Percentiles rank a stretch among this genome's conserved stretches.
These are phyloP conservation scores for Colletotrichum viniferum DNA, from an alignment of 2,329 filamentous ascomycete species.

Conservation along the genomic window DNA sequence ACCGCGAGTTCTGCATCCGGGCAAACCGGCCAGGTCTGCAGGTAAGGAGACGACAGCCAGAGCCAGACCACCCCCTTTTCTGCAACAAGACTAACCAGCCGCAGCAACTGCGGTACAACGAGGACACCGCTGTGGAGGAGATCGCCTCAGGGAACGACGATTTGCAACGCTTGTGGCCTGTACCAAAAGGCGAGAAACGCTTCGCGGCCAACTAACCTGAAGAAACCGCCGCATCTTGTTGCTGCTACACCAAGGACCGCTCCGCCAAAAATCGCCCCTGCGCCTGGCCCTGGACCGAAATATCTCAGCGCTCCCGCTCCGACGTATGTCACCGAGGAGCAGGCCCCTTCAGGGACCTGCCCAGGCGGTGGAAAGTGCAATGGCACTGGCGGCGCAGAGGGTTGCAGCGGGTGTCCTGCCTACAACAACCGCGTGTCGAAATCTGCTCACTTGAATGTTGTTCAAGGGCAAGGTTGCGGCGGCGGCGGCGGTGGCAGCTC, in stretches of 20 bases:
- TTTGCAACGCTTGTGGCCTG: slow-evolving; percentile 96
- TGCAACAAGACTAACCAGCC: slow-evolving; percentile 25
- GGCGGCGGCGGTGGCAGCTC: slow-evolving; percentile 14
- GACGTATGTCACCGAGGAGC: slow-evolving; percentile 79
- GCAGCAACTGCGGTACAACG: slow-evolving; percentile 92
- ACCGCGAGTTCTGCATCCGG: slow-evolving; percentile 23
- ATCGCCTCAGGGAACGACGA: slow-evolving; percentile 90
- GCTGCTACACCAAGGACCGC: slow-evolving; percentile 47
- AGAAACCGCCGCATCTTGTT: slow-evolving; percentile 69
- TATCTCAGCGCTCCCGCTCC: slow-evolving; percentile 53
- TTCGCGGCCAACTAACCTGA: slow-evolving; percentile 86
- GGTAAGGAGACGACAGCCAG: slow-evolving; percentile 47
- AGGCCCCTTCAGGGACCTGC: slow-evolving; percentile 82
- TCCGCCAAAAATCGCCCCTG: slow-evolving; percentile 37
- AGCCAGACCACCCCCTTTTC: not conserved
- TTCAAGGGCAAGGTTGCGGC: slow-evolving; percentile 46
- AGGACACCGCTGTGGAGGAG: slow-evolving; percentile 93
- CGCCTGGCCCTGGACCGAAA: slow-evolving; percentile 41
- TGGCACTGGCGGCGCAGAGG: slow-evolving; percentile 92
- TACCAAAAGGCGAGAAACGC: slow-evolving; percentile 95
- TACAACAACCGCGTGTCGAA: slow-evolving; percentile 98
- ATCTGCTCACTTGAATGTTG: slow-evolving; percentile 72
- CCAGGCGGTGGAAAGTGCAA: slow-evolving; percentile 95
- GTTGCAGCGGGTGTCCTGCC: slow-evolving; percentile 93
- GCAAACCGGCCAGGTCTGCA: slow-evolving; percentile 72